These are phyloP conservation scores for Furcasterigmium furcatum DNA, from an alignment of 2,329 filamentous ascomycete species.

Conservation along the genomic window DNA sequence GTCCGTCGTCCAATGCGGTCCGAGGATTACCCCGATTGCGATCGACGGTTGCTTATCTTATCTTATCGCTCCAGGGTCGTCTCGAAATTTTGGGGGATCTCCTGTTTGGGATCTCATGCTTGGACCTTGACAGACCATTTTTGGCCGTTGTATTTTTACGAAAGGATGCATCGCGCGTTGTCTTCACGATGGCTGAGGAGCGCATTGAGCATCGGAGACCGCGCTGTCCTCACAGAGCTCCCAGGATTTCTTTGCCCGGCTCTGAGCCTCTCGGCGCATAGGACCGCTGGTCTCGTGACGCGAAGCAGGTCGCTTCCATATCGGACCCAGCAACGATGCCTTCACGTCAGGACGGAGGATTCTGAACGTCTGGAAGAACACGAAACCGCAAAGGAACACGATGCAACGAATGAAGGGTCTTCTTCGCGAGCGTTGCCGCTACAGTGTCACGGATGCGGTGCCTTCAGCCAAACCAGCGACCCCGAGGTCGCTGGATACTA, in stretches of 20 bases:
- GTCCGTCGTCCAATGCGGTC: slow-evolving; percentile 8
- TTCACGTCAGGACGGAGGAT: slow-evolving; percentile 16
- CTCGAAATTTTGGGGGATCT: background rate
- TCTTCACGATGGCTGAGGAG: slow-evolving; percentile 38
- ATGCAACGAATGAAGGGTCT: slow-evolving; percentile 11
- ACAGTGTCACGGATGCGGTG: slow-evolving; percentile 63
- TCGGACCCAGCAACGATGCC: slow-evolving; percentile 15
- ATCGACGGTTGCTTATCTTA: background rate
- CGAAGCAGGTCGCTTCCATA: slow-evolving; percentile 5
- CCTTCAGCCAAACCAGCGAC: slow-evolving; percentile 54
- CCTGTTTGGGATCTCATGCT: background rate
- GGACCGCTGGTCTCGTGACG: background rate
- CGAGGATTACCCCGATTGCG: slow-evolving; percentile 8
- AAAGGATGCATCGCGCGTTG: slow-evolving; percentile 39
- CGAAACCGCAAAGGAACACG: slow-evolving; percentile 1
- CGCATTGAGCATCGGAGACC: slow-evolving; percentile 38
- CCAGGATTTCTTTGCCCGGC: slow-evolving; percentile 47
- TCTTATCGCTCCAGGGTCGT: slow-evolving; percentile 1
- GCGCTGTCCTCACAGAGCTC: slow-evolving; percentile 29
- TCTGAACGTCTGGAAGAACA: background rate
- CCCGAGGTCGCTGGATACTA: slow-evolving; percentile 55
- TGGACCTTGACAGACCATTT: background rate
- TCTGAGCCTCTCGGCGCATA: slow-evolving; percentile 20
- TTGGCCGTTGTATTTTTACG: background rate
- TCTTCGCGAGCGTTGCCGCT: slow-evolving; percentile 35